A percentile compares a stretch with the other conserved stretches of the same genome.
phyloP scores from a whole-genome alignment of 176 grass and related monocot genomes.

The Triticum monococcum region DNA sequence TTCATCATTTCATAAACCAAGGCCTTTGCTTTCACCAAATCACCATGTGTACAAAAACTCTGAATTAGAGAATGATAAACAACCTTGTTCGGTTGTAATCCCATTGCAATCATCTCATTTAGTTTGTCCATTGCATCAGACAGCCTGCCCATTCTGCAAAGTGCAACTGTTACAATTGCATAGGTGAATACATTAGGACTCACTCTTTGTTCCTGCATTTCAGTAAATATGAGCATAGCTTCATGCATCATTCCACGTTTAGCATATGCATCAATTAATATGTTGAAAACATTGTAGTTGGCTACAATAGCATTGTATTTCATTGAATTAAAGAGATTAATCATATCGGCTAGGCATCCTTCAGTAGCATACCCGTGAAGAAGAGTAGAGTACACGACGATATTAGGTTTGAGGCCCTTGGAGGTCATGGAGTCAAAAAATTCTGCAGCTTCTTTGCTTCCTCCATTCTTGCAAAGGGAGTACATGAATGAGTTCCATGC shows the following conservation, averaged over 20 bases:
- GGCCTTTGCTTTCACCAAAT: background rate
- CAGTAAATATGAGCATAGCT: background rate
- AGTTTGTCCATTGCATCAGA: background rate
- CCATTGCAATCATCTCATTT: background rate
- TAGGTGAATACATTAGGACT: background rate
- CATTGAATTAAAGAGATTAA: background rate
- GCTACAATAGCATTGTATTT: background rate
- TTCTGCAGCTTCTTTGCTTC: constrained; percentile 6
- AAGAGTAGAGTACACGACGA: background rate
- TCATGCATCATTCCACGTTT: background rate
- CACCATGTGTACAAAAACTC: background rate
- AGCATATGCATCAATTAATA: constrained; percentile 6
- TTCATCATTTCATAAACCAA: background rate
- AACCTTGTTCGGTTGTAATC: background rate
- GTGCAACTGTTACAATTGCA: background rate
- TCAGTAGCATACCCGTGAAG: background rate
- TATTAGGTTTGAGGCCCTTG: background rate
- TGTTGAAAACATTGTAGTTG: background rate
- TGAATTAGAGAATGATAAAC: background rate
- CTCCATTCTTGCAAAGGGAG: background rate
- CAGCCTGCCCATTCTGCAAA: background rate
- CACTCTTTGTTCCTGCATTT: background rate
- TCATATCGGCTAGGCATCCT: background rate
- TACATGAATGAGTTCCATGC: background rate
- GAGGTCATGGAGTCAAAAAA: background rate